Conservation (phyloP, 1,284 basidiomycete genomes). For the Leccinum insigne region DNA sequence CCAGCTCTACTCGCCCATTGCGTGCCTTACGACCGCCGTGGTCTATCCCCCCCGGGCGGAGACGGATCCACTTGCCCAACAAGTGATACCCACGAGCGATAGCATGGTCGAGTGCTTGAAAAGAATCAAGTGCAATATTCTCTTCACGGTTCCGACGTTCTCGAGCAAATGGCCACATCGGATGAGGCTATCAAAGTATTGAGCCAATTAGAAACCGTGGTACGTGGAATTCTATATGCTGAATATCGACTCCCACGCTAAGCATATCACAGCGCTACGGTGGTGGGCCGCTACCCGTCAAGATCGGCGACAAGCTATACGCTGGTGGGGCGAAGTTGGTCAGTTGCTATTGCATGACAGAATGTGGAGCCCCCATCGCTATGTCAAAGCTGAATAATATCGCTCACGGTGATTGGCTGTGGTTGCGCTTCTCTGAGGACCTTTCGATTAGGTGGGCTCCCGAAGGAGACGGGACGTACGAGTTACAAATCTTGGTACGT, state of each 20-base stretch:
- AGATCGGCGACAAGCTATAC: conserved; percentile 21
- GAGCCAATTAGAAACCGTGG: background rate
- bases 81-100: conserved; percentile 21
- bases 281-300: conserved; percentile 27
- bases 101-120: conserved; percentile 16
- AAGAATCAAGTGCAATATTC: background rate
- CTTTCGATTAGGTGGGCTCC: conserved; percentile 28
- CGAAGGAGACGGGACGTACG: conserved; percentile 33
- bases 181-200: background rate
- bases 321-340: conserved; percentile 22
- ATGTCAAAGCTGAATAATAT: background rate
- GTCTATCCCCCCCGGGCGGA: conserved; percentile 20
- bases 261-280: conserved; percentile 18
- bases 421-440: conserved; percentile 24
- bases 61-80: conserved; percentile 11
- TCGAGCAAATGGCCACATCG: background rate
- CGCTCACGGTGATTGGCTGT: conserved; percentile 32
- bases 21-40: conserved; percentile 6
- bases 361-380: conserved; percentile 22
- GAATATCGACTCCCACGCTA: background rate
- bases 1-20: conserved; percentile 20
- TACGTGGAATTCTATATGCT: background rate
- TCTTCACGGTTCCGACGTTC: background rate
- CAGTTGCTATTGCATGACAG: conserved; percentile 27
- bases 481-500: conserved; percentile 35